phyloP scores from a whole-genome alignment of 2,329 filamentous ascomycete species.

The Trichoderma afroharzianum region DNA sequence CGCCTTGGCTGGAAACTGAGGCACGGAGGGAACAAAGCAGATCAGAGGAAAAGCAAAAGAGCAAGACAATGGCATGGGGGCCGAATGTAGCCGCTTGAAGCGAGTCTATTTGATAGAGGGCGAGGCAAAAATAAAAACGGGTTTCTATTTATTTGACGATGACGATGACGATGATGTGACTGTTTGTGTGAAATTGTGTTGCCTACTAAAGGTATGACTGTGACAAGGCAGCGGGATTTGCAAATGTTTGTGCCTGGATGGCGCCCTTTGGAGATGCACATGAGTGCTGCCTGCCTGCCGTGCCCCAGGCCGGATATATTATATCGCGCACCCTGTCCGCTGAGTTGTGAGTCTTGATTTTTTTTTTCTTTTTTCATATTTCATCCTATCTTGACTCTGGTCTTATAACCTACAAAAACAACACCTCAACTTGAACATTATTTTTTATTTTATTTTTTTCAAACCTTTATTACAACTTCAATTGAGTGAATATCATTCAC shows the following conservation, averaged over 20 bases:
- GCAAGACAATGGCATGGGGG: background rate
- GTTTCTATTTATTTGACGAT: background rate
- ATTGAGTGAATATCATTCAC: background rate
- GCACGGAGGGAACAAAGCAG: background rate
- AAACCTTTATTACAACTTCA: background rate
- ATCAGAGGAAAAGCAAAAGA: background rate
- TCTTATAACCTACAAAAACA: background rate
- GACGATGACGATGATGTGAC: background rate
- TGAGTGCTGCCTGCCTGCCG: background rate
- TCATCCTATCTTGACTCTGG: background rate
- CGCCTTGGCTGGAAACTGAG: background rate
- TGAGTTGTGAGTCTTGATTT: background rate
- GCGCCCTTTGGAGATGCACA: background rate
- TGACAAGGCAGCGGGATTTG: background rate
- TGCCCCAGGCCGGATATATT: background rate
- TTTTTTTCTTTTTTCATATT: background rate
- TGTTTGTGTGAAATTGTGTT: background rate
- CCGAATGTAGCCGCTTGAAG: background rate
- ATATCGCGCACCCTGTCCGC: background rate
- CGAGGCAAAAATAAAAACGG: background rate
- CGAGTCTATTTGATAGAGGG: constrained; percentile 3
- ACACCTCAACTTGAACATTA: background rate
- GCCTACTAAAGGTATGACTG: background rate
- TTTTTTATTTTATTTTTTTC: too few species aligned
- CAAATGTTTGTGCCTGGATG: background rate